A percentile compares a stretch with the other conserved stretches of the same genome.
These are phyloP conservation scores for Populus simonii DNA, from an alignment of 345 rosid species.

Conservation along the genomic window DNA sequence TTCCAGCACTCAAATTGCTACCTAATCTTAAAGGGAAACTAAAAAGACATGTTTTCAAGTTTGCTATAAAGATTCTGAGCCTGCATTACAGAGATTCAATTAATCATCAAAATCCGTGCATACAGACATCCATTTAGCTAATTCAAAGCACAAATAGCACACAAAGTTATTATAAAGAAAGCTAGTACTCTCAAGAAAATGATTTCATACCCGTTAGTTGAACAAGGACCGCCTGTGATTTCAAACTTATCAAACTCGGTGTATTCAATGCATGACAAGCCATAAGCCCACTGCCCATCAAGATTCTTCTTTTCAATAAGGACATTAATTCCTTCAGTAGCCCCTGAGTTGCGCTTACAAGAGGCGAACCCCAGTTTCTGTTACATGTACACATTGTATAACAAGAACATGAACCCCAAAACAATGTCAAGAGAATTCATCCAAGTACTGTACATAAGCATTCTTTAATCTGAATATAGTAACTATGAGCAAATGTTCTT, in stretches of 20 bases:
- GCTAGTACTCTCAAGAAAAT: not conserved
- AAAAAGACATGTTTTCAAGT: not conserved
- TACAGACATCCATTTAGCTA: not conserved
- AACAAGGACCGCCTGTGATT: constrained; percentile 36
- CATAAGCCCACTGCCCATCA: constrained; percentile 89
- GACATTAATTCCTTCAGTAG: constrained; percentile 86
- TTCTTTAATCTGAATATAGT: no score
- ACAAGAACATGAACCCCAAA: not conserved
- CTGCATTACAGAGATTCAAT: not conserved
- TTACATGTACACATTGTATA: constrained; percentile 21
- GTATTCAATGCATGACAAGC: constrained; percentile 90
- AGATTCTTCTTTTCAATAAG: constrained; percentile 74
- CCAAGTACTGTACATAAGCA: not conserved
- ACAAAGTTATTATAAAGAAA: not conserved
- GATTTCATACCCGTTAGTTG: constrained; percentile 39
- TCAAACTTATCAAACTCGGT: constrained; percentile 85
- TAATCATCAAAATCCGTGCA: not conserved
- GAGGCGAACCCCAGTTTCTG: constrained; percentile 96
- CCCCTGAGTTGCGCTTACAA: constrained; percentile 73
- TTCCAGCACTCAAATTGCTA: not conserved
- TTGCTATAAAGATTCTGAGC: no score
- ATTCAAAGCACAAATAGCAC: not conserved
- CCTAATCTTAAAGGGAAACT: not conserved
- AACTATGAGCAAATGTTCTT: not conserved
- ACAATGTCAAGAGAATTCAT: not conserved